These are phyloP conservation scores for Dendrothele bispora DNA, from an alignment of 768 basidiomycete species.

Conservation along the genomic window DNA sequence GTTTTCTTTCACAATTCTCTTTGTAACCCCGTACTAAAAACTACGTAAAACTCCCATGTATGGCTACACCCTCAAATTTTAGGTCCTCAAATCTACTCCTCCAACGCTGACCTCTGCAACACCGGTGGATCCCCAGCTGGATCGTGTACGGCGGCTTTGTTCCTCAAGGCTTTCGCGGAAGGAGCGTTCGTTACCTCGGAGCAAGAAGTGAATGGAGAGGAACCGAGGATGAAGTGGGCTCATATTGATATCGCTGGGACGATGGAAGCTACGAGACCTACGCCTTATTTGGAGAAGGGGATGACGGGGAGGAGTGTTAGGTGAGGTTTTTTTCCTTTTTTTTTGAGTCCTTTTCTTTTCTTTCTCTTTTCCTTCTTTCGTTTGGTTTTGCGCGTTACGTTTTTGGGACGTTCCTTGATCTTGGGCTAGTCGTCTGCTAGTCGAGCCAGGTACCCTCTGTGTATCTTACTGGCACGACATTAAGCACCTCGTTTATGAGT, in stretches of 20 bases:
- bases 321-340: no score
- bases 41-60: no score
- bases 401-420: no score
- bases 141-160: constrained; percentile 79
- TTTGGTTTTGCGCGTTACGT: no score
- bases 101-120: constrained; percentile 83
- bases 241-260: constrained; percentile 83
- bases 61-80: no score
- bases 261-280: constrained; percentile 67
- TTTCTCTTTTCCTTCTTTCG: no score
- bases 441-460: no score
- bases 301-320: no score
- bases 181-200: constrained; percentile 71
- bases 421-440: no score
- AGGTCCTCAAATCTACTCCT: constrained; percentile 67
- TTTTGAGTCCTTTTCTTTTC: no score
- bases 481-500: no score
- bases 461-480: no score
- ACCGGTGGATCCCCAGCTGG: constrained; percentile 74
- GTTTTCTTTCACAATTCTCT: neutral
- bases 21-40: neutral
- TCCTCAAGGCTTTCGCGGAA: constrained; percentile 81
- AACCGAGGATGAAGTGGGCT: constrained; percentile 71
- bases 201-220: constrained; percentile 44
- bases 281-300: constrained; percentile 67